Conservation (phyloP, 257 asterid genomes). For the Pogostemon cablin region DNA sequence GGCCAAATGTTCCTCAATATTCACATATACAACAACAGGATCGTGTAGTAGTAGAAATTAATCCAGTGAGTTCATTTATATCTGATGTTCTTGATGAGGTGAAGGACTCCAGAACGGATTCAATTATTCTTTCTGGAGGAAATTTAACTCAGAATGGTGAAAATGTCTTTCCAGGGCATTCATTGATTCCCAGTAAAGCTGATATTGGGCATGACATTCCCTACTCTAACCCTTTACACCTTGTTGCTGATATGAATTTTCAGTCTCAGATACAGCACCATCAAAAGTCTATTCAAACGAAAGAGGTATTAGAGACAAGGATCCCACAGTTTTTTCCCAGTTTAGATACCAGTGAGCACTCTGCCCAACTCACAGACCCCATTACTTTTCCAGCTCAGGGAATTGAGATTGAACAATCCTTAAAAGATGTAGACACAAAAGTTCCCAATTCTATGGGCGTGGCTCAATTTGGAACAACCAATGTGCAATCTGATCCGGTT, state of each 20-base stretch:
- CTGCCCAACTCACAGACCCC: slow-evolving; percentile 46
- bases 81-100: slow-evolving; percentile 46
- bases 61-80: slow-evolving; percentile 35
- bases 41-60: slow-evolving; percentile 39
- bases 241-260: slow-evolving; percentile 32
- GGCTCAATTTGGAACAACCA: slow-evolving; percentile 32
- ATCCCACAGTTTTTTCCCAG: slow-evolving; percentile 41
- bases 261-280: slow-evolving; percentile 47
- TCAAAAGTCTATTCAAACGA: slow-evolving; percentile 42
- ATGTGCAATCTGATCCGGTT: slow-evolving; percentile 35
- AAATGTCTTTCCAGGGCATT: slow-evolving; percentile 42
- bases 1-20: slow-evolving; percentile 39
- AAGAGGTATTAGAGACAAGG: slow-evolving; percentile 44
- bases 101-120: slow-evolving; percentile 40
- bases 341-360: slow-evolving; percentile 42
- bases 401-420: slow-evolving; percentile 47
- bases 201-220: slow-evolving; percentile 34
- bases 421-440: slow-evolving; percentile 40
- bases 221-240: slow-evolving; percentile 25
- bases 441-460: slow-evolving; percentile 36
- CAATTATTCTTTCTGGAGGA: slow-evolving; percentile 46
- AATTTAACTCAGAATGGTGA: slow-evolving; percentile 43
- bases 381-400: slow-evolving; percentile 41
- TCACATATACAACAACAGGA: slow-evolving; percentile 45
- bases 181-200: slow-evolving; percentile 41